Base-by-base conservation (phyloP, 2,329 filamentous ascomycete species). In the Hirsutella rhossiliensis region DNA sequence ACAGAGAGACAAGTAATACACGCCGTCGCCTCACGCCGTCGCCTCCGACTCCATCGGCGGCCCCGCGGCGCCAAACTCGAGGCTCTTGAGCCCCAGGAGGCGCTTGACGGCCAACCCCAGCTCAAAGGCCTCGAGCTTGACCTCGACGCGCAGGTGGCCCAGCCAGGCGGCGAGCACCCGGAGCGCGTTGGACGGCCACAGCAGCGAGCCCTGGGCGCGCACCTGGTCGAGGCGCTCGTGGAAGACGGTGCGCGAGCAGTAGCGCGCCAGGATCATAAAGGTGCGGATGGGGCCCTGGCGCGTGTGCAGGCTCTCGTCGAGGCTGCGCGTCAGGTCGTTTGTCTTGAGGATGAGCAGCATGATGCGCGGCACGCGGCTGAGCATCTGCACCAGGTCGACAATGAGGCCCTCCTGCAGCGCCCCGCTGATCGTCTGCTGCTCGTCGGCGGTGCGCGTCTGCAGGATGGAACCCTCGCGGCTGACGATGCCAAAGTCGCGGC, bases 331-430 rank as follows among this genome's bases (percentile, higher is more conserved):
- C 34, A 98, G 69, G 64, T 98, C 92, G 61, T 98, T 98, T 3
- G 92, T 98, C 68, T 98, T 98, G 49, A 98, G 73, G 52, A 98
- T 97, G 27, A 98, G 71, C 12, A 98, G 73, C 44, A 98, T 95
- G 51, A 98, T 87, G 38, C 88, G 73, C 1, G 92, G 92, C 7
- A 98, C 89, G 54, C 87, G 79, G 40, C 87, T 87, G 5, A 98
- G 76, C 52, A 98, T 71, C 52, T 89, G 82, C 8, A 98, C 87
- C 7, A 98, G 72, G 55, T 96, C 84, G 48, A 85, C 84, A 32
- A 98, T 72, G 60, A 98, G 76, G 11, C 90, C 90, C 44, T 96
- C 87, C 40, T 88, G 84, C 46, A 98, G 69, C 1, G 87, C 85
- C 41, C 80, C 77, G 43, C 84, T 82, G 61, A 98, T 94, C n/a